Base-by-base conservation (phyloP, 768 basidiomycete genomes). In the Amanita rimosa region DNA sequence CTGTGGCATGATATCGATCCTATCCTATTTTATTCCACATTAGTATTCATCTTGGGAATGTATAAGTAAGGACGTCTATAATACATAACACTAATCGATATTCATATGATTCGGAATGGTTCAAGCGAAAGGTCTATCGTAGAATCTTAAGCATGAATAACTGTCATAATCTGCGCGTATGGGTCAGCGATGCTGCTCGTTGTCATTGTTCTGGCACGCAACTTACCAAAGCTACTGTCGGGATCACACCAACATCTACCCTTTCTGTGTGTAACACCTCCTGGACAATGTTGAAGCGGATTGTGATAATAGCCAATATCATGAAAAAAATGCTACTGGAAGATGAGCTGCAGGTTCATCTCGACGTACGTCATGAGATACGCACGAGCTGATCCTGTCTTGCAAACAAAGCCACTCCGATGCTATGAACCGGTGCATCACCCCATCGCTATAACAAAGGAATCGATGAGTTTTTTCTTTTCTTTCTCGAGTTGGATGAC, bases 221-320 rank as follows among this genome's bases (percentile, higher is more conserved):
- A n/a, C 43, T 33, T 24, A 21, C 43, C 29, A 44, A 21, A 44
- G 27, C 9, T 34, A 33, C 31, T 29, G 9, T 34, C n/a, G 10
- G 43, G 31, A 34, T 34, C 27, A 9, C 43, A 44, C n/a, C 27
- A 16, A 22, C 43, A 31, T 60, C 85, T 90, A 29, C 89, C 89
- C 52, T 72, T 73, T 44, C 69, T 68, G 65, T 93, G 90, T 4
- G 75, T 61, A 16, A 71, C 75, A n/a, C 80, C 83, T 64, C 81
- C 77, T 0, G 85, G 84, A 62, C 94, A 92, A 63, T 92, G 91
- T 62, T 92, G 88, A 78, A 97, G 96, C 8, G 92, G 91, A 56
- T 89, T 82, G 57, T 97, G 93, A 26, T 82, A 75, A 62, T 96
- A 97, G 2, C 81, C 95, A 44, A 98, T 89, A 59, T 97, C 92